Conservation (phyloP, 345 rosid species). For the Populus euphratica region DNA sequence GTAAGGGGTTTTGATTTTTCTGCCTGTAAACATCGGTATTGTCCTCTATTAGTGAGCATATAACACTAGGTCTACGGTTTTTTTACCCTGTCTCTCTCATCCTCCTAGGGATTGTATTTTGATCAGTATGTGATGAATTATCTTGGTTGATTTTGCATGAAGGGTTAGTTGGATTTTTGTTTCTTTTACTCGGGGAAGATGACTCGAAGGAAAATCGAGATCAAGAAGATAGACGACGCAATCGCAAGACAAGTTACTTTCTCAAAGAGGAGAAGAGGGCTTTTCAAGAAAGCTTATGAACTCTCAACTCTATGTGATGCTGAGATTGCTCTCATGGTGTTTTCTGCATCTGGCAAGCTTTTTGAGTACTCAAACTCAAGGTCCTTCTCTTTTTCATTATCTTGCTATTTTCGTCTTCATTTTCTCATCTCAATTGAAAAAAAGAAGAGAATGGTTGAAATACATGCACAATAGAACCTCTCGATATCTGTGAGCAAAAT, state of each 20-base stretch:
- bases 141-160: not conserved
- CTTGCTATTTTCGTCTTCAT: not conserved
- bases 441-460: not conserved
- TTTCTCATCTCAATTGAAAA: not conserved
- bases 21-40: too few relatives aligned
- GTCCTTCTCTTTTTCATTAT: conserved; percentile 1
- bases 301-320: conserved; percentile 48
- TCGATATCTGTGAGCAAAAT: conserved; percentile 1
- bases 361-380: conserved; percentile 41
- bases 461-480: not conserved
- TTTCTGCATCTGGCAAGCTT: conserved; percentile 39
- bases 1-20: too few relatives aligned
- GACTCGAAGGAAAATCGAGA: conserved; percentile 46
- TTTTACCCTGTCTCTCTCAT: not conserved
- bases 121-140: not conserved
- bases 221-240: conserved; percentile 39
- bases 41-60: too few relatives aligned
- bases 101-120: not conserved
- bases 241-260: conserved; percentile 45
- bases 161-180: not conserved
- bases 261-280: conserved; percentile 45
- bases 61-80: too few relatives aligned
- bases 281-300: conserved; percentile 46
- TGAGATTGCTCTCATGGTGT: conserved; percentile 34
- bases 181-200: conserved; percentile 7